Percentiles rank a stretch among this genome's conserved stretches.
phyloP scores from a whole-genome alignment of 2,329 filamentous ascomycete genomes.

The Grosmannia clavigera region DNA sequence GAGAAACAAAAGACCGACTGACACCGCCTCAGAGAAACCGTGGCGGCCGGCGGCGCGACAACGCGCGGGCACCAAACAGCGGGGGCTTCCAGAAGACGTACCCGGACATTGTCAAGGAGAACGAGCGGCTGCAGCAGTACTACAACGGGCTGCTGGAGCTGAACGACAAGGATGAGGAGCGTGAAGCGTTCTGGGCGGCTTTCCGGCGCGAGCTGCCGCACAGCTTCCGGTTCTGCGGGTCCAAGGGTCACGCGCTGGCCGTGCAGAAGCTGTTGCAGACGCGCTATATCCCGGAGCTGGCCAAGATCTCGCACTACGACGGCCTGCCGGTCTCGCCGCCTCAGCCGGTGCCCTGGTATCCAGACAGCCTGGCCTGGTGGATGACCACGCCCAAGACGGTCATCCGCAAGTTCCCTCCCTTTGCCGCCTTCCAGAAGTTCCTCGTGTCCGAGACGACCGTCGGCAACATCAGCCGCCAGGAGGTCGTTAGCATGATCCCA shows the following conservation, averaged over 20 bases:
- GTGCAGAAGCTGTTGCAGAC: conserved; percentile 82
- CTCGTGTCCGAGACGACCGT: conserved; percentile 94
- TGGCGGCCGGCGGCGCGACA: conserved; percentile 22
- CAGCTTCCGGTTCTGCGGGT: conserved; percentile 95
- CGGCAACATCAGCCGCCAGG: conserved; percentile 93
- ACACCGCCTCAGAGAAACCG: conserved; percentile 14
- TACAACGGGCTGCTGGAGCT: conserved; percentile 72
- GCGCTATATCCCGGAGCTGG: conserved; percentile 83
- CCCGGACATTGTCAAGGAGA: conserved; percentile 58
- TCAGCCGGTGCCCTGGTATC: conserved; percentile 78
- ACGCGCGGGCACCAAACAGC: background rate
- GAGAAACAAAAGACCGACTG: background rate
- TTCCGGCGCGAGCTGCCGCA: conserved; percentile 81
- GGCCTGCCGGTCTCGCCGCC: conserved; percentile 73
- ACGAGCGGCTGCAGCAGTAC: conserved; percentile 74
- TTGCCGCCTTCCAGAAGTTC: conserved; percentile 94
- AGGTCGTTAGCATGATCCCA: conserved; percentile 98
- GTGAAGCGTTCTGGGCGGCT: conserved; percentile 69
- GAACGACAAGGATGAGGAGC: conserved; percentile 54
- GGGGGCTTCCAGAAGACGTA: conserved; percentile 21
- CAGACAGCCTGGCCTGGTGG: conserved; percentile 87
- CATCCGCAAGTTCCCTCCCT: conserved; percentile 83
- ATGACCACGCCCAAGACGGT: conserved; percentile 98
- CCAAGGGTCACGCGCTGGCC: conserved; percentile 84
- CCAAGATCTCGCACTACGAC: conserved; percentile 69